phyloP scores from a whole-genome alignment of 257 asterid species.

The Fraxinus pennsylvanica region DNA sequence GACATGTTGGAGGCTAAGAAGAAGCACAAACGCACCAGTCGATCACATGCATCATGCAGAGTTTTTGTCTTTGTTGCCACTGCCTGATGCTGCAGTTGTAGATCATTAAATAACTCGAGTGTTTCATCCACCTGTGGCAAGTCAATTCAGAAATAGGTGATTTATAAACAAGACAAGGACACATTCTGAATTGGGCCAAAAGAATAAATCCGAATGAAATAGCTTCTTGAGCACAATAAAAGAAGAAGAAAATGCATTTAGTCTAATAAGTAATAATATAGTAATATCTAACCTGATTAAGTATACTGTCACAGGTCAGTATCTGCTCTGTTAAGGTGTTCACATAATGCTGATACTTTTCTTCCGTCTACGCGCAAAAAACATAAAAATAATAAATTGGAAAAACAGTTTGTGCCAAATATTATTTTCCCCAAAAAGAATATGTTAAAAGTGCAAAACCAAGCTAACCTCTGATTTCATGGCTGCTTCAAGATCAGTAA shows the following conservation, averaged over 20 bases:
- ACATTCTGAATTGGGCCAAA: conserved; percentile 20
- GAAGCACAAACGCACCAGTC: conserved; percentile 66
- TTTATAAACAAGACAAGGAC: conserved; percentile 18
- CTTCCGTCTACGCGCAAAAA: conserved; percentile 68
- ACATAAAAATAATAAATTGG: neutral
- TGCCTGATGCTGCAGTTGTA: conserved; percentile 94
- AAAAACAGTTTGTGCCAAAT: conserved; percentile 11
- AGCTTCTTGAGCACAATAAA: neutral
- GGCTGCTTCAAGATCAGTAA: conserved; percentile 93
- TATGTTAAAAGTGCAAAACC: conserved; percentile 19
- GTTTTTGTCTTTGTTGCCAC: conserved; percentile 97
- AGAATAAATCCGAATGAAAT: conserved; percentile 3
- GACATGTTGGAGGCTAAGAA: conserved; percentile 16
- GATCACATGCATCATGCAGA: conserved; percentile 97
- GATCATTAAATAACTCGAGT: conserved; percentile 84
- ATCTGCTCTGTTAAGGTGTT: conserved; percentile 79
- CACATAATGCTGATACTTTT: conserved; percentile 96
- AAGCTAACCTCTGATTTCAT: conserved; percentile 94
- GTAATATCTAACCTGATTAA: conserved; percentile 61
- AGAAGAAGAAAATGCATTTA: conserved; percentile 4
- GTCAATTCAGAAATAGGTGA: conserved; percentile 27
- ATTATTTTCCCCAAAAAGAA: conserved; percentile 12
- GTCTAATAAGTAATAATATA: neutral
- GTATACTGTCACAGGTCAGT: conserved; percentile 91
- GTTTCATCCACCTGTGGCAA: conserved; percentile 91